Conservation (phyloP, 352 stramenopile species). For the Phytophthora hybrid region DNA sequence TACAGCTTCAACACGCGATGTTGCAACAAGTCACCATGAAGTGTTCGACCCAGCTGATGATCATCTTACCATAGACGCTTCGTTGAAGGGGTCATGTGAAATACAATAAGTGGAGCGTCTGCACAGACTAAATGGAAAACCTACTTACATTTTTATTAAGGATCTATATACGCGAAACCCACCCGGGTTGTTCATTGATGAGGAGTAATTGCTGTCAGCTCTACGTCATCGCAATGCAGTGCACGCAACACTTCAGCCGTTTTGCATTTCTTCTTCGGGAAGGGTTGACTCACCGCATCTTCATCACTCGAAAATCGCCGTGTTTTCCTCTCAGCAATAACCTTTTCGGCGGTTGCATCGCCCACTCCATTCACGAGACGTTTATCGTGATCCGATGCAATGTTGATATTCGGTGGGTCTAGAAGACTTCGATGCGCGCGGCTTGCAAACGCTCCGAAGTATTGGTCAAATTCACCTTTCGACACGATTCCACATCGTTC, state of each 20-base stretch:
- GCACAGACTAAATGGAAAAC: too few species aligned
- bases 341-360: neutral
- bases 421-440: slow-evolving; percentile 21
- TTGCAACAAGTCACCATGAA: too few species aligned
- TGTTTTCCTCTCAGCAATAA: slow-evolving; percentile 10
- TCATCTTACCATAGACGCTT: too few species aligned
- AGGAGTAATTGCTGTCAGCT: too few species aligned
- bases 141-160: too few species aligned
- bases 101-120: too few species aligned
- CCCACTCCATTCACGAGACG: neutral
- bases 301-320: slow-evolving; percentile 6
- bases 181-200: too few species aligned
- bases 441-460: slow-evolving; percentile 28
- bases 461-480: slow-evolving; percentile 15
- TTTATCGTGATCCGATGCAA: neutral
- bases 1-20: too few species aligned
- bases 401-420: slow-evolving; percentile 21
- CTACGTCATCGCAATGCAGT: neutral
- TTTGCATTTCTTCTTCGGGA: slow-evolving; percentile 7
- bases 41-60: too few species aligned
- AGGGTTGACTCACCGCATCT: neutral
- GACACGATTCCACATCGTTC: slow-evolving; percentile 20
- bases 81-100: too few species aligned
- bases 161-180: too few species aligned
- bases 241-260: neutral